Conservation (phyloP, 192 early-diverging fungal species). For the Umbelopsis isabellina region DNA sequence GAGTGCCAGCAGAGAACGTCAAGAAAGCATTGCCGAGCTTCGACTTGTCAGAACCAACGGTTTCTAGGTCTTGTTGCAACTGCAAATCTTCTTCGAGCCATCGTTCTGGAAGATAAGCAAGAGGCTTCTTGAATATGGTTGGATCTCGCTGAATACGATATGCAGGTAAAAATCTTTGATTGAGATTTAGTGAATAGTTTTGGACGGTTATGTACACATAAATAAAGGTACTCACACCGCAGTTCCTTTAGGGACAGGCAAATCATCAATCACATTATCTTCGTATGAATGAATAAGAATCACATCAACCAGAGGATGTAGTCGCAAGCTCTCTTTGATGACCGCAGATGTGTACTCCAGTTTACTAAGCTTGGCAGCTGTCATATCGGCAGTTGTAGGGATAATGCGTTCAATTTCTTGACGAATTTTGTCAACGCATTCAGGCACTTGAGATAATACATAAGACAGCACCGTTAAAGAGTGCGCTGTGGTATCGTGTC, state of each 20-base stretch:
- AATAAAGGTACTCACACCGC: not conserved
- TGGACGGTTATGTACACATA: not conserved
- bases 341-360: slow-evolving; percentile 20
- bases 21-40: not conserved
- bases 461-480: slow-evolving; percentile 32
- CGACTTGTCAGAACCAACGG: not conserved
- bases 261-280: slow-evolving; percentile 26
- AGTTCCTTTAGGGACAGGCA: slow-evolving; percentile 47
- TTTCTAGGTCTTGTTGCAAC: not conserved
- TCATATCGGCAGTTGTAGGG: not conserved
- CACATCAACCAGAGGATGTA: slow-evolving; percentile 21
- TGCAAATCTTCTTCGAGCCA: slow-evolving; percentile 1
- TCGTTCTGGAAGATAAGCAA: slow-evolving; percentile 13
- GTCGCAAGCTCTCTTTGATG: slow-evolving; percentile 29
- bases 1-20: slow-evolving; percentile 18
- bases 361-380: not conserved
- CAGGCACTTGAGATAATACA: slow-evolving; percentile 34
- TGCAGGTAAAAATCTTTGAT: not conserved
- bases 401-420: slow-evolving; percentile 29
- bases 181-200: not conserved
- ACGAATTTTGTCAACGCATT: slow-evolving; percentile 32
- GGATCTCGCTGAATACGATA: slow-evolving; percentile 7
- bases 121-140: not conserved
- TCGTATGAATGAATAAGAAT: not conserved
- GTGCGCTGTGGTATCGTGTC: slow-evolving; percentile 48